Conservation (phyloP, 2,329 filamentous ascomycete species). For the Alternaria sp. region DNA sequence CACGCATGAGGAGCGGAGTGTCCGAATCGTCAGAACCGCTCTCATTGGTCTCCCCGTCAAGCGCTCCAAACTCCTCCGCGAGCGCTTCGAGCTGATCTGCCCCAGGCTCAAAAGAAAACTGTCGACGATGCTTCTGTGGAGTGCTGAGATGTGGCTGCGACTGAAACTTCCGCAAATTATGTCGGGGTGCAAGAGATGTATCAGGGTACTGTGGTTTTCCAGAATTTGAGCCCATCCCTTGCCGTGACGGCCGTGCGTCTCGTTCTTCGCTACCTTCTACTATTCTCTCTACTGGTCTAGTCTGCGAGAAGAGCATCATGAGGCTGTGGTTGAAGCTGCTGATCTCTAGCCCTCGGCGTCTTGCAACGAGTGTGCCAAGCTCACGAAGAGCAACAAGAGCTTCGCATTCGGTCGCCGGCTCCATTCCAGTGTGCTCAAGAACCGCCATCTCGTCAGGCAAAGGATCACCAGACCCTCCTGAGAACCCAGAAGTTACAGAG, state of each 20-base stretch:
- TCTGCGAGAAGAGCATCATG: slow-evolving; percentile 41
- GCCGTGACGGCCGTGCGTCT: neutral
- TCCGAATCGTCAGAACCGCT: slow-evolving; percentile 16
- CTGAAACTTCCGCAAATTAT: slow-evolving; percentile 16
- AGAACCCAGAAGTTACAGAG: slow-evolving; percentile 45
- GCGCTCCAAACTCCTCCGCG: slow-evolving; percentile 17
- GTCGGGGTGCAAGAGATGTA: slow-evolving; percentile 5
- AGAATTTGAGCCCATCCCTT: neutral
- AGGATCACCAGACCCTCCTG: slow-evolving; percentile 40
- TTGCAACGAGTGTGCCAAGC: slow-evolving; percentile 46
- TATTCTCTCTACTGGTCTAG: slow-evolving; percentile 3
- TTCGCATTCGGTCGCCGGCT: slow-evolving; percentile 36
- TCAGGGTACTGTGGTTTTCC: neutral
- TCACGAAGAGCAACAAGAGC: slow-evolving; percentile 45
- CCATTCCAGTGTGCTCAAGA: slow-evolving; percentile 4
- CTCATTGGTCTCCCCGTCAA: slow-evolving; percentile 12
- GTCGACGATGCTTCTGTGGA: slow-evolving; percentile 34
- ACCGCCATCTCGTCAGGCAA: slow-evolving; percentile 40
- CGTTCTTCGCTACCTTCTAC: neutral
- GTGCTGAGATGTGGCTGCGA: slow-evolving; percentile 32
- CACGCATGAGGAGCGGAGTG: slow-evolving; percentile 1
- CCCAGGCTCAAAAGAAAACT: slow-evolving; percentile 56
- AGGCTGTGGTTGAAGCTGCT: slow-evolving; percentile 45
- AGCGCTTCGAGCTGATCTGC: slow-evolving; percentile 47
- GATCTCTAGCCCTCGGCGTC: slow-evolving; percentile 45